These are phyloP conservation scores for Mikania micrantha DNA, from an alignment of 129 eudicot species.

Conservation along the genomic window DNA sequence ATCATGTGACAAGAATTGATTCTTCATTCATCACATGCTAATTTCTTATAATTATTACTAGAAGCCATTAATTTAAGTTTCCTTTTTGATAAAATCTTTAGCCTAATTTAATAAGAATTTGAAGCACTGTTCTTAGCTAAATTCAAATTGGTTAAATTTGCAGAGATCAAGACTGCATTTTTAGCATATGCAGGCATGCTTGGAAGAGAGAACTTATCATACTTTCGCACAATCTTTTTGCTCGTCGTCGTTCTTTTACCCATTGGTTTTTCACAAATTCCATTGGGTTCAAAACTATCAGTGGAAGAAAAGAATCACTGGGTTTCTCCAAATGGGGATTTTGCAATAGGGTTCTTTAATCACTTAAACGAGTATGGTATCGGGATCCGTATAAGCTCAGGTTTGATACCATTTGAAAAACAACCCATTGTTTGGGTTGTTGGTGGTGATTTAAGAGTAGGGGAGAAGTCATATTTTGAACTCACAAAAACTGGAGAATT, in stretches of 20 bases:
- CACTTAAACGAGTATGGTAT: constrained; percentile 35
- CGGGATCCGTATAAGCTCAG: constrained; percentile 48
- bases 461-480: constrained; percentile 50
- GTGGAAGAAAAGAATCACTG: constrained; percentile 47
- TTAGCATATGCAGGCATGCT: constrained; percentile 40
- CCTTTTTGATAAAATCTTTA: background rate
- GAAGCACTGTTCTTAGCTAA: constrained; percentile 11
- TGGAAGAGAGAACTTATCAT: constrained; percentile 12
- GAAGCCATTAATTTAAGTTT: background rate
- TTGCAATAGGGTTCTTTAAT: constrained; percentile 46
- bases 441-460: constrained; percentile 52
- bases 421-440: constrained; percentile 62
- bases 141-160: constrained; percentile 15
- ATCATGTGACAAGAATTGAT: constrained; percentile 15
- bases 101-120: background rate
- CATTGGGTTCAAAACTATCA: constrained; percentile 51
- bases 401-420: constrained; percentile 36
- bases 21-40: constrained; percentile 41
- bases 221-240: constrained; percentile 3
- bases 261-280: constrained; percentile 33
- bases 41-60: constrained; percentile 23
- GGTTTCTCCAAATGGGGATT: constrained; percentile 64
- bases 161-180: constrained; percentile 29
- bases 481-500: constrained; percentile 47
- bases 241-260: constrained; percentile 26